Conservation (phyloP, 345 rosid genomes). For the Clarkia xantiana region DNA sequence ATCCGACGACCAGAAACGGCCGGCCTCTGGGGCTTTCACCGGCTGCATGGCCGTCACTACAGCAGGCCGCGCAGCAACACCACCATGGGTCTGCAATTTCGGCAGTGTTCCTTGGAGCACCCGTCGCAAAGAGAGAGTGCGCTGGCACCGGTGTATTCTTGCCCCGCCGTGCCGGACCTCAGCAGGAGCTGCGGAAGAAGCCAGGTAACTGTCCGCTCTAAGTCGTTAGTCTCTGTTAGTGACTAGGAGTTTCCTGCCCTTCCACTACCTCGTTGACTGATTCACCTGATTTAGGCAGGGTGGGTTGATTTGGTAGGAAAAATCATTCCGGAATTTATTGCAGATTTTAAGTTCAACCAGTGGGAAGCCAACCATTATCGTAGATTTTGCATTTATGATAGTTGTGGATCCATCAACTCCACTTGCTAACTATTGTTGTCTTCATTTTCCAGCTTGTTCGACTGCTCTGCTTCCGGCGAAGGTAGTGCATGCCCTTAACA, state of each 20-base stretch:
- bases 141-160: conserved; percentile 88
- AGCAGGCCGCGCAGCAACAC: conserved; percentile 14
- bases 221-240: no score
- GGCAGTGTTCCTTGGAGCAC: conserved; percentile 39
- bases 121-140: conserved; percentile 27
- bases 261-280: no score
- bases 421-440: background rate
- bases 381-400: background rate
- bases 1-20: background rate
- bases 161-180: conserved; percentile 39
- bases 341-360: no score
- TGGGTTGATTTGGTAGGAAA: no score
- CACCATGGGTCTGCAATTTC: conserved; percentile 26
- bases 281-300: no score
- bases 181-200: conserved; percentile 37
- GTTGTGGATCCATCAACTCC: background rate
- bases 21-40: conserved; percentile 21
- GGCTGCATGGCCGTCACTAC: conserved; percentile 50
- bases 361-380: background rate
- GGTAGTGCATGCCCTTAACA: conserved; percentile 47
- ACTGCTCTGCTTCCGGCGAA: conserved; percentile 69
- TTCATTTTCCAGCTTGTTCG: conserved; percentile 16
- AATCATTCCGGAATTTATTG: no score
- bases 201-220: conserved; percentile 21
- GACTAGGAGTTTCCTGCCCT: no score